A percentile compares a stretch with the other conserved stretches of the same genome.
phyloP scores from a whole-genome alignment of 2,329 filamentous ascomycete species.

The Talaromyces sp. region DNA sequence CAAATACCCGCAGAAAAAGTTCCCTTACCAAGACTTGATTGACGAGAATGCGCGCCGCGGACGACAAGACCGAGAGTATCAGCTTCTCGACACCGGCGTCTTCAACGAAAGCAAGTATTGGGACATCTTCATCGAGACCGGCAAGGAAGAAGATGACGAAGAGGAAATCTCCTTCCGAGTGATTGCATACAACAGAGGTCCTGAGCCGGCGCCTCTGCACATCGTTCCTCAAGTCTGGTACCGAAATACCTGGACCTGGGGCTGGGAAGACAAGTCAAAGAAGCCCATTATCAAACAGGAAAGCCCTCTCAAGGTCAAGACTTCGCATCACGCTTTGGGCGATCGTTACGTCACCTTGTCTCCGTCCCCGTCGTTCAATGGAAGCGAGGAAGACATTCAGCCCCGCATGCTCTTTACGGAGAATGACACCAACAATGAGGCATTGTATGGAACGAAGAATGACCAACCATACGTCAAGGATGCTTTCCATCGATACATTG shows the following conservation, averaged over 20 bases:
- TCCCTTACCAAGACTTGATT: constrained; percentile 86
- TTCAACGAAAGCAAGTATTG: constrained; percentile 91
- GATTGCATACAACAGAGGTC: constrained; percentile 92
- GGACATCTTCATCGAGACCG: constrained; percentile 96
- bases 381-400: constrained; percentile 75
- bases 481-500: constrained; percentile 85
- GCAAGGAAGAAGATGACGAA: constrained; percentile 87
- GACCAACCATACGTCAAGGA: constrained; percentile 86
- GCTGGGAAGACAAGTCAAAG: constrained; percentile 67
- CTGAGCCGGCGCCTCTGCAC: constrained; percentile 84
- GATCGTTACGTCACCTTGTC: constrained; percentile 81
- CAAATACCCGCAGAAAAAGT: constrained; percentile 89
- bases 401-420: constrained; percentile 89
- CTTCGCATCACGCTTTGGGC: constrained; percentile 76
- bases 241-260: constrained; percentile 96
- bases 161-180: constrained; percentile 92
- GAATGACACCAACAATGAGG: constrained; percentile 85
- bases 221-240: constrained; percentile 96
- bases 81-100: constrained; percentile 80
- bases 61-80: constrained; percentile 80
- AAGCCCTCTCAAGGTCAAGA: constrained; percentile 66
- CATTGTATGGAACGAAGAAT: constrained; percentile 75
- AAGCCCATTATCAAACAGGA: constrained; percentile 74
- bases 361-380: constrained; percentile 80
- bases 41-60: constrained; percentile 76